These are phyloP conservation scores for Conticribra guillardii DNA, from an alignment of 108 stramenopile species.

Conservation along the genomic window DNA sequence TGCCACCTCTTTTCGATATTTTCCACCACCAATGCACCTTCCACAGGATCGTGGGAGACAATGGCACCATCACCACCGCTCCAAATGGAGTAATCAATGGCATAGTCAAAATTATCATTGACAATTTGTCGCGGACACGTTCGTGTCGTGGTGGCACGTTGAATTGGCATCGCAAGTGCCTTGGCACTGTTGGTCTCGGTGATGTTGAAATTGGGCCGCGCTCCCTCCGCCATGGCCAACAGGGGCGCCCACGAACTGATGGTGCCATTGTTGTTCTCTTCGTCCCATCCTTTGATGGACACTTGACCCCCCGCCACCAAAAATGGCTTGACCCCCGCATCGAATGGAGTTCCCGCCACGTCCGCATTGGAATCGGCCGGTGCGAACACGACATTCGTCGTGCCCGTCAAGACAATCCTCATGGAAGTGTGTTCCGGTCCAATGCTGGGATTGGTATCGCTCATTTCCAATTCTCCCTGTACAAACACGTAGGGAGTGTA, in stretches of 20 bases:
- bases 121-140: slow-evolving; percentile 34
- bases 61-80: slow-evolving; percentile 32
- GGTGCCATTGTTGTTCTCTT: slow-evolving; percentile 2
- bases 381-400: slow-evolving; percentile 33
- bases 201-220: slow-evolving; percentile 13
- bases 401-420: slow-evolving; percentile 55
- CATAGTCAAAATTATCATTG: slow-evolving; percentile 27
- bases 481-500: slow-evolving; percentile 67
- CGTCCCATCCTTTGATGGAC: slow-evolving; percentile 49
- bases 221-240: slow-evolving; percentile 22
- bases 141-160: slow-evolving; percentile 15
- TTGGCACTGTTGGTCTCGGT: neutral
- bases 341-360: slow-evolving; percentile 40
- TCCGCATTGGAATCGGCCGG: slow-evolving; percentile 39
- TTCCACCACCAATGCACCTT: slow-evolving; percentile 9
- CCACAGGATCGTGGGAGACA: slow-evolving; percentile 14
- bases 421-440: slow-evolving; percentile 50
- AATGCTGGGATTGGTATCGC: slow-evolving; percentile 46
- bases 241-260: slow-evolving; percentile 41
- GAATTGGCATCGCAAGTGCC: neutral
- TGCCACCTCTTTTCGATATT: slow-evolving; percentile 19
- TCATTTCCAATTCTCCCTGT: slow-evolving; percentile 69
- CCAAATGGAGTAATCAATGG: slow-evolving; percentile 33
- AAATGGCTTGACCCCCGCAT: slow-evolving; percentile 63
- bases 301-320: slow-evolving; percentile 76